Evolutionary conservation across 2,329 filamentous ascomycete species (phyloP).

Genomic region (Colletotrichum higginsianum): DNA sequence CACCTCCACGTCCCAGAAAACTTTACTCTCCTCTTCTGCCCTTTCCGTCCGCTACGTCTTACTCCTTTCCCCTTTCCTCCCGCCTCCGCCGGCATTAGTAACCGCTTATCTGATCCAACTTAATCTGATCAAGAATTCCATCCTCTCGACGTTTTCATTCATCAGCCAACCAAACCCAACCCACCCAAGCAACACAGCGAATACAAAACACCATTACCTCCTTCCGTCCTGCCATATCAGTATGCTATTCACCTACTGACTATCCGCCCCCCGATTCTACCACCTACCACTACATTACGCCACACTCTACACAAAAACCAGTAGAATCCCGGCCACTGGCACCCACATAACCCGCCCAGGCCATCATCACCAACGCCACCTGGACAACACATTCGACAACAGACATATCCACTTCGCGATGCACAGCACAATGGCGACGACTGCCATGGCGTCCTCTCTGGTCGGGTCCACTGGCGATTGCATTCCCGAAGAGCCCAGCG

Average conservation of each 20-base stretch:
- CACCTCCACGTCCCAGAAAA: slow-evolving; percentile 27
- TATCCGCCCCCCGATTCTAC: slow-evolving; percentile 33
- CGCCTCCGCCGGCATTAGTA: slow-evolving; percentile 17
- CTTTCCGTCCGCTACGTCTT: slow-evolving; percentile 1
- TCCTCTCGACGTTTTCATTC: slow-evolving; percentile 25
- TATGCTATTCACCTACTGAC: slow-evolving; percentile 36
- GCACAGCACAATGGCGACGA: slow-evolving; percentile 51
- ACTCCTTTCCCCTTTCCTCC: neutral
- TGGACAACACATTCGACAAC: slow-evolving; percentile 15
- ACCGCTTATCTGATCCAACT: slow-evolving; percentile 39
- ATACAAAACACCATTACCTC: slow-evolving; percentile 1
- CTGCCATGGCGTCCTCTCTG: slow-evolving; percentile 56
- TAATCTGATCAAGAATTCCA: slow-evolving; percentile 41
- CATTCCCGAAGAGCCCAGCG: slow-evolving; percentile 60
- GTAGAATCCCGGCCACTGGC: slow-evolving; percentile 8
- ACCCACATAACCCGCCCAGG: slow-evolving; percentile 15
- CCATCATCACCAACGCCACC: slow-evolving; percentile 22
- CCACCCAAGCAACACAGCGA: slow-evolving; percentile 2
- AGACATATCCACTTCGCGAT: slow-evolving; percentile 17
- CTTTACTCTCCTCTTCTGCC: slow-evolving; percentile 10
- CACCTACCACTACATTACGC: slow-evolving; percentile 31
- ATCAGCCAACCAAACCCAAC: neutral
- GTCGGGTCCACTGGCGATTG: slow-evolving; percentile 58
- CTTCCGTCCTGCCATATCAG: neutral
- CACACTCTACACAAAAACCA: slow-evolving; percentile 24